Percentiles rank a stretch among this genome's conserved stretches.
These are phyloP conservation scores for Naganishia cerealis DNA, from an alignment of 1,284 basidiomycete genomes.

Conservation along the genomic window DNA sequence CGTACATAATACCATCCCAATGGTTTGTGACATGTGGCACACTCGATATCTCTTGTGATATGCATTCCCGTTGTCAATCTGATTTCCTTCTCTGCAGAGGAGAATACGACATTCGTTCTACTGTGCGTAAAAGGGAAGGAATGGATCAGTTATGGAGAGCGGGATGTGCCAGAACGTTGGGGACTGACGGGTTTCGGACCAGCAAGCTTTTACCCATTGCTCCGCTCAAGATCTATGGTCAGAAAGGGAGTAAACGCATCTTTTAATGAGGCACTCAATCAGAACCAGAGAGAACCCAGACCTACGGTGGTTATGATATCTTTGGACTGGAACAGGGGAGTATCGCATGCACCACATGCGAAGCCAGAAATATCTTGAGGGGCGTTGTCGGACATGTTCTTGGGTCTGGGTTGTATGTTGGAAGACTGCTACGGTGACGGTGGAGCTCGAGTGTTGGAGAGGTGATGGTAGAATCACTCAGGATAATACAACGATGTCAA, in stretches of 20 bases:
- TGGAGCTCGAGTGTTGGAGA: neutral
- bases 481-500: neutral
- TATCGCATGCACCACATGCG: constrained; percentile 23
- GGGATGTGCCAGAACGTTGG: neutral
- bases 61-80: constrained; percentile 28
- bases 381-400: constrained; percentile 14
- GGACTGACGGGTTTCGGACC: constrained; percentile 26
- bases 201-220: constrained; percentile 23
- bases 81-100: constrained; percentile 20
- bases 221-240: constrained; percentile 21
- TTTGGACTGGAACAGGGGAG: constrained; percentile 24
- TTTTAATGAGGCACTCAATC: no score
- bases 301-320: constrained; percentile 29
- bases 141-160: neutral
- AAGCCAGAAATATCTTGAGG: neutral
- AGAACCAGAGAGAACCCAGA: neutral
- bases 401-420: neutral
- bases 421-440: neutral
- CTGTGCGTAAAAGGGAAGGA: neutral
- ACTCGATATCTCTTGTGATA: constrained; percentile 24
- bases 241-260: neutral
- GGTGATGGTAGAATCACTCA: neutral
- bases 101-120: constrained; percentile 25
- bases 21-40: constrained; percentile 22
- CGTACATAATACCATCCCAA: constrained; percentile 28